phyloP scores from a whole-genome alignment of 1,284 basidiomycete species.

The Gymnopus androsaceus region DNA sequence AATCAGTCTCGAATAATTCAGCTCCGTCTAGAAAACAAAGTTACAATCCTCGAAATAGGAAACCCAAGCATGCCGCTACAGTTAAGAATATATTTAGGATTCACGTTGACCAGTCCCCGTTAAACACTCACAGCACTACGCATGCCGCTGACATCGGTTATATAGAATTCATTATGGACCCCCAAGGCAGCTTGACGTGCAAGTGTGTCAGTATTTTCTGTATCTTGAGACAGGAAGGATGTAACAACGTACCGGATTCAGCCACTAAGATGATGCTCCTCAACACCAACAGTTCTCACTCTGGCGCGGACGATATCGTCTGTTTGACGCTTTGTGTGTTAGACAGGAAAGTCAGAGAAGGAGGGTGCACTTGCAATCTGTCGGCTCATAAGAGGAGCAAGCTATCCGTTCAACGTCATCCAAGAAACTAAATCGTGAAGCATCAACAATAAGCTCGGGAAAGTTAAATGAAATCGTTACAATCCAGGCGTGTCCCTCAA shows the following conservation, averaged over 20 bases:
- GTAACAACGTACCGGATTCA: slow-evolving; percentile 44
- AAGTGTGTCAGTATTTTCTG: slow-evolving; percentile 1
- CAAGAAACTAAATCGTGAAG: slow-evolving; percentile 50
- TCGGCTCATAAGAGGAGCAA: slow-evolving; percentile 52
- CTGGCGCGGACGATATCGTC: slow-evolving; percentile 68
- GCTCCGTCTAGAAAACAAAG: background rate
- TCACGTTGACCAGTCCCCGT: too few relatives aligned
- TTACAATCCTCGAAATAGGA: slow-evolving; percentile 66
- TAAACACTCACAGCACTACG: slow-evolving; percentile 53
- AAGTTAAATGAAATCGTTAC: slow-evolving; percentile 39
- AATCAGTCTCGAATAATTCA: background rate
- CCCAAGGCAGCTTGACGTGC: slow-evolving; percentile 18
- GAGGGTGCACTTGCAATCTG: slow-evolving; percentile 45
- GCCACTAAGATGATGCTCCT: slow-evolving; percentile 65
- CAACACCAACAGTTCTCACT: slow-evolving; percentile 66
- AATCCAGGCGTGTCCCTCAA: slow-evolving; percentile 66
- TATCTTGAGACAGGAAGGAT: background rate
- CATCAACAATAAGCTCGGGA: background rate
- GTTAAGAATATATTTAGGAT: background rate
- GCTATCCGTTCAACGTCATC: slow-evolving; percentile 65
- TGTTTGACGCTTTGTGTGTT: slow-evolving; percentile 22
- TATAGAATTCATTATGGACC: slow-evolving; percentile 61
- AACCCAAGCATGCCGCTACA: slow-evolving; percentile 60
- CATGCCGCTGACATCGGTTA: slow-evolving; percentile 71
- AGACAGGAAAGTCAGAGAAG: background rate